Conservation (phyloP, 2,329 filamentous ascomycete genomes). For the Cercospora sp. region DNA sequence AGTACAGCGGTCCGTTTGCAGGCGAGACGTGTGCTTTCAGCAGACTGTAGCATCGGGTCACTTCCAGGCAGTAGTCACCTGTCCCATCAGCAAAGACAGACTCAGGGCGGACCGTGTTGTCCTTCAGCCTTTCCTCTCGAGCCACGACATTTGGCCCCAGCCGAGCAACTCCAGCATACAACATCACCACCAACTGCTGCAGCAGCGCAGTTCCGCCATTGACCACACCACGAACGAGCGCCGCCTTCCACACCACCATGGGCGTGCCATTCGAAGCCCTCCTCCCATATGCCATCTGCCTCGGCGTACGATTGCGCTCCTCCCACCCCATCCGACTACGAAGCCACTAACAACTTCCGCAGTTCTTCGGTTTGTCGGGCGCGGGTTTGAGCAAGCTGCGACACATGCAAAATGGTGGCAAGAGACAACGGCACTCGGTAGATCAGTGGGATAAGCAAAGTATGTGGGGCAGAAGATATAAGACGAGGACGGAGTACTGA, state of each 20-base stretch:
- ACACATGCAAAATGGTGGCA: conserved; percentile 63
- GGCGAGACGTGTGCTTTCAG: background rate
- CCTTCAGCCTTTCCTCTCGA: background rate
- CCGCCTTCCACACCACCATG: conserved; percentile 44
- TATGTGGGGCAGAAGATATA: conserved; percentile 27
- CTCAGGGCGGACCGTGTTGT: background rate
- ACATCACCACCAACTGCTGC: background rate
- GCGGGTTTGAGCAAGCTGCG: conserved; percentile 58
- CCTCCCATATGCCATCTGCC: conserved; percentile 64
- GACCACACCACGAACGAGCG: conserved; percentile 6
- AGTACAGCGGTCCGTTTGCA: background rate
- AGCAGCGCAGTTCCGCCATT: conserved; percentile 1
- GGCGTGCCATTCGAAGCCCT: conserved; percentile 67
- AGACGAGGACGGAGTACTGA: conserved; percentile 4
- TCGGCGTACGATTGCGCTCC: conserved; percentile 48
- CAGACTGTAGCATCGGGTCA: background rate
- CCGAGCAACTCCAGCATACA: conserved; percentile 14
- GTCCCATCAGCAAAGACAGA: background rate
- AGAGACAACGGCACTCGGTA: conserved; percentile 59
- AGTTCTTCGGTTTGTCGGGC: conserved; percentile 64
- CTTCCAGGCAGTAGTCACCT: background rate
- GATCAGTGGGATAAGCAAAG: conserved; percentile 66
- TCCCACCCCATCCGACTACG: background rate
- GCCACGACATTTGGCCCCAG: conserved; percentile 11
- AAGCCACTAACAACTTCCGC: conserved; percentile 24